phyloP scores from a whole-genome alignment of 768 basidiomycete species.

The Melanogaster broomeanus region DNA sequence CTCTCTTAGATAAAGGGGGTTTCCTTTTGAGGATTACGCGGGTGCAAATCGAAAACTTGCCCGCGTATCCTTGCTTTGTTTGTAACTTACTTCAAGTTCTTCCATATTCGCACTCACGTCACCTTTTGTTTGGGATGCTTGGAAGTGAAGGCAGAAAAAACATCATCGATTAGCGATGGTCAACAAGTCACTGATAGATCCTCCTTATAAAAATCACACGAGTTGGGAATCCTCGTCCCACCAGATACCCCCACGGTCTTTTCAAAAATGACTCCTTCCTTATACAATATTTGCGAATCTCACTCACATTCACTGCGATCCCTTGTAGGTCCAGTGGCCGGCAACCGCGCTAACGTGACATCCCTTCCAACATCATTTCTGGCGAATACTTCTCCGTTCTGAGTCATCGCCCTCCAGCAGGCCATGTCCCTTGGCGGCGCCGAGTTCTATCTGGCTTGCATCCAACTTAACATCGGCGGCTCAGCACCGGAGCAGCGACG shows the following conservation, averaged over 20 bases:
- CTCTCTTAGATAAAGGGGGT: no score
- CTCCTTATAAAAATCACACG: slow-evolving; percentile 19
- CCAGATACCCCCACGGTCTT: slow-evolving; percentile 31
- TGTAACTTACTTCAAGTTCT: no score
- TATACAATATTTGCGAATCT: not conserved
- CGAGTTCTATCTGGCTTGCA: slow-evolving; percentile 34
- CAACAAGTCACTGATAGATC: not conserved
- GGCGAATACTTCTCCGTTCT: slow-evolving; percentile 78
- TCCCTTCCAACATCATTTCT: slow-evolving; percentile 55
- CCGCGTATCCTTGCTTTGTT: no score
- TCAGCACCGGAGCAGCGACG: slow-evolving; percentile 19
- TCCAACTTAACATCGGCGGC: slow-evolving; percentile 31
- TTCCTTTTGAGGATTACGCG: no score
- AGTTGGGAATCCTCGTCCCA: slow-evolving; percentile 16
- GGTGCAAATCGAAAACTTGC: no score
- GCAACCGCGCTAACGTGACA: slow-evolving; percentile 41
- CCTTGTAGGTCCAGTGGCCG: slow-evolving; percentile 29
- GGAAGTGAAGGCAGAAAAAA: no score
- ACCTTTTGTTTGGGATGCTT: not conserved
- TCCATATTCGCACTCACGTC: no score
- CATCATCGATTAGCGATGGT: not conserved
- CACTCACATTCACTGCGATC: not conserved
- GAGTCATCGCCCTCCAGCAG: slow-evolving; percentile 78
- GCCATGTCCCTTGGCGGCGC: slow-evolving; percentile 59
- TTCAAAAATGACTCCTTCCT: slow-evolving; percentile 41